Evolutionary conservation across 352 stramenopile genomes (phyloP).

Genomic region (Aphanomyces stellatus): DNA sequence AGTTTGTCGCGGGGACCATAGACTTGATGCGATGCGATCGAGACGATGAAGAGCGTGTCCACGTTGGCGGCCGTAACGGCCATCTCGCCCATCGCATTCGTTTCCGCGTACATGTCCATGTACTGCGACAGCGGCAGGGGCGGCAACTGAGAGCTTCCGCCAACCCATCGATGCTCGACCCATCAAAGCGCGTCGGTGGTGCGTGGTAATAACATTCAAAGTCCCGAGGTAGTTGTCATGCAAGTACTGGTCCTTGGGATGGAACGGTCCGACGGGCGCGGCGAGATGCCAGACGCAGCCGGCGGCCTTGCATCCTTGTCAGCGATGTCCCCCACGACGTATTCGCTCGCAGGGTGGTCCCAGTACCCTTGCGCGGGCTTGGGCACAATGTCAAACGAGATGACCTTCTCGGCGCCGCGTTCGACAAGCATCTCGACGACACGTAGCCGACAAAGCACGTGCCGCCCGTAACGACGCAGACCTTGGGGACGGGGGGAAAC

Average conservation of each 20-base stretch:
- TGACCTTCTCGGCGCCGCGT: constrained; percentile 59
- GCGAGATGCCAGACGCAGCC: constrained; percentile 85
- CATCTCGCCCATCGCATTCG: constrained; percentile 41
- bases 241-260: constrained; percentile 54
- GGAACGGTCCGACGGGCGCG: constrained; percentile 82
- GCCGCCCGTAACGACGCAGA: constrained; percentile 68
- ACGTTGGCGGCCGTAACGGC: constrained; percentile 29
- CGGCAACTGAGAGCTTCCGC: constrained; percentile 62
- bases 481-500: background rate
- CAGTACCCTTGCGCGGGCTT: constrained; percentile 24
- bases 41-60: constrained; percentile 58
- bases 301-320: constrained; percentile 40
- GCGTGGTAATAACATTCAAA: constrained; percentile 67
- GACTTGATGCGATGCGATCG: constrained; percentile 85
- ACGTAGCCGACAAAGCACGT: constrained; percentile 78
- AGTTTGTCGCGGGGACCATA: constrained; percentile 83
- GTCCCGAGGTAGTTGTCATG: constrained; percentile 80
- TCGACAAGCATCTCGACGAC: constrained; percentile 89
- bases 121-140: constrained; percentile 35
- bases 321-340: constrained; percentile 57
- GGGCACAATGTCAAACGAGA: constrained; percentile 75
- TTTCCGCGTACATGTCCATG: constrained; percentile 68
- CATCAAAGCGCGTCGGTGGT: constrained; percentile 79
- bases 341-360: constrained; percentile 26
- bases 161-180: constrained; percentile 49